Evolutionary conservation across 1,139 yeast genomes (phyloP), one percentile per base, ranked within the genome.

Genomic region (Blastobotrys illinoisensis): DNA sequence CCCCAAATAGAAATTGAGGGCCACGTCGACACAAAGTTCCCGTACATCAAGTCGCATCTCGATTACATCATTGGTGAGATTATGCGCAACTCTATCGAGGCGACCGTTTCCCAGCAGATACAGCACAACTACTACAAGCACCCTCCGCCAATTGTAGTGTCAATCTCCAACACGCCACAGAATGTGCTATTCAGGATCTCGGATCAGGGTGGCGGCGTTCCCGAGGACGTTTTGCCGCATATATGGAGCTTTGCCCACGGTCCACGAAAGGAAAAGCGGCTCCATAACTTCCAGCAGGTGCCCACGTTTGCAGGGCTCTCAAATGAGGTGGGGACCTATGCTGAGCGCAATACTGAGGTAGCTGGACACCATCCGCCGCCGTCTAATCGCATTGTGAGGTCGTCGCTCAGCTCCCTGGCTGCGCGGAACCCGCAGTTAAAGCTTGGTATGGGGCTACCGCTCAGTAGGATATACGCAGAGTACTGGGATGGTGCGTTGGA

Each of bases 401-500:
- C 80, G 1, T 80, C 83, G 9, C 65, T 83, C 52, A 67, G 74
- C 44, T 74, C 79, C 23, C 76, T 89, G 62, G 81, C 87, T 48
- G 77, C 84, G 18, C 77, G 97, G 60, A 88, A 95, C 0, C 84
- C 87, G 32, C 79, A 85, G 57, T 79, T 80, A 62, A 85, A 86
- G 57, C 73, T 91, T 21, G 97, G 97, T 0, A 79, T 91, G 61
- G 97, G 97, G 0, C 75, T 91, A 56, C 97, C 98, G 0, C 82
- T 91, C 85, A 86, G 96, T 64, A 83, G 87, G 61, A 88, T 91
- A 0, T 91, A 91, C 67, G 91, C 96, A 0, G 97, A 91, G 63
- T 91, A 91, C 70, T 91, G 98, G 98, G 93, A 90, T 64, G 97
- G 98, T 4, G 86, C 85, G 52, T 71, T 91, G 52, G 85, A 82